Base-by-base conservation (phyloP, 768 basidiomycete genomes). In the Leccinum subtestaceum region DNA sequence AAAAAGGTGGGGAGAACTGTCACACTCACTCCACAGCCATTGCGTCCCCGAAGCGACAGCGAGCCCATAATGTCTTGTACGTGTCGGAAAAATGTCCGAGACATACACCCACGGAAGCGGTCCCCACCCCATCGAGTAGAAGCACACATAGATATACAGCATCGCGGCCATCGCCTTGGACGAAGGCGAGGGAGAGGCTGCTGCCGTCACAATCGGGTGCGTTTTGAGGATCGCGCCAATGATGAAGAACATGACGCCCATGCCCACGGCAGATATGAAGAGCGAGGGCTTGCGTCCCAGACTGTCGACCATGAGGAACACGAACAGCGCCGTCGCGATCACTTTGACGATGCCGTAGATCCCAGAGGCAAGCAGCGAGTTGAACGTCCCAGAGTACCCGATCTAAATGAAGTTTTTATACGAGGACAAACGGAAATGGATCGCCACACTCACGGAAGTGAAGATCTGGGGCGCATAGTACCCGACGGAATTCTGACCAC, bases 121-220 rank as follows among this genome's bases (percentile, higher is more conserved):
- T 19, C 91, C 92, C 86, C 89, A 91, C 40, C 89, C 90, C 84
- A 93, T 88, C 4, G 87, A 89, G 72, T 93, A 94, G 73, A 93
- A 93, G 70, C 86, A 87, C 46, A 93, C 90, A 65, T 90, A 95
- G 55, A 94, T 83, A 69, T 94, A 95, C 29, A 94, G 73, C 84
- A 92, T 84, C 2, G 84, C 89, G 3, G 92, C 91, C 92, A 93
- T 94, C 1, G 81, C 93, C 70, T 88, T 85, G 2, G 77, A 78
- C 17, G 85, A 79, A 0, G 84, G 78, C 0, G 86, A 68, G 0
- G 82, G 80, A 3, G 66, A n/a, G 1, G 69, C 57, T 1, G 78
- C 80, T 76, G 38, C 75, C 1, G 84, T 81, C 19, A 17, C 45
- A 17, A 71, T 63, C 5, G 89, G 88, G 71, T 90, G 84, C 2